Evolutionary conservation across 202 grass and related monocot genomes (phyloP).

Genomic region (Hordeum pubiflorum): DNA sequence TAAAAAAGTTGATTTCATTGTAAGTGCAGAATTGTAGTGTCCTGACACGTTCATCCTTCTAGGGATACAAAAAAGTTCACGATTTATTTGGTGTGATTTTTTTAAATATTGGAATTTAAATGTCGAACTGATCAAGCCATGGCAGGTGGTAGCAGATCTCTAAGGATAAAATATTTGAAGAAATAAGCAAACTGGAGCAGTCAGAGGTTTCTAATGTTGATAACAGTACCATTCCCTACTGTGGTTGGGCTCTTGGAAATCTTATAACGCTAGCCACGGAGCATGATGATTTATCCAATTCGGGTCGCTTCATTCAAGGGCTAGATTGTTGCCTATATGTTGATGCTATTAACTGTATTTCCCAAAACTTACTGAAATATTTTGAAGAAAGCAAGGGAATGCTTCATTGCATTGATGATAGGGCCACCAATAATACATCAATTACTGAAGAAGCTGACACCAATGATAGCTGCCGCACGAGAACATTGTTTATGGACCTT

Average conservation of each 20-base stretch:
- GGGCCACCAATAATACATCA: conserved; percentile 9
- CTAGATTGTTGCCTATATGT: conserved; percentile 69
- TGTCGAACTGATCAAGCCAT: conserved; percentile 77
- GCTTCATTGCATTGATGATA: conserved; percentile 26
- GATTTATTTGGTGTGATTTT: not conserved
- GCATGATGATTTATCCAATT: conserved; percentile 53
- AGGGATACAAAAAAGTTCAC: not conserved
- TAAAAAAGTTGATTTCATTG: not conserved
- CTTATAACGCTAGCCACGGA: conserved; percentile 60
- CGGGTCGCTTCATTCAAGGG: conserved; percentile 53
- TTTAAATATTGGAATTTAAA: conserved; percentile 3
- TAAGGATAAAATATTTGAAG: conserved; percentile 76
- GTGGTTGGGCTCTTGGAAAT: conserved; percentile 91
- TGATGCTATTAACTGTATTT: conserved; percentile 68
- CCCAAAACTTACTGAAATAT: conserved; percentile 50
- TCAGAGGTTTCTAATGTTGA: conserved; percentile 40
- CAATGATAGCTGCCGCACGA: conserved; percentile 17
- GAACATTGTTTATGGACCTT: conserved; percentile 62
- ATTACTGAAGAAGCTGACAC: conserved; percentile 30
- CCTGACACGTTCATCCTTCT: not conserved
- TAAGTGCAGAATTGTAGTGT: not conserved
- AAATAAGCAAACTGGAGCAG: conserved; percentile 56
- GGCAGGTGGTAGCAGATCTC: conserved; percentile 89
- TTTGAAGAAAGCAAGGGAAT: conserved; percentile 48
- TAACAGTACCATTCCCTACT: conserved; percentile 47